phyloP scores from a whole-genome alignment of 139 green algal genomes.

The Tetratostichococcus sp. region DNA sequence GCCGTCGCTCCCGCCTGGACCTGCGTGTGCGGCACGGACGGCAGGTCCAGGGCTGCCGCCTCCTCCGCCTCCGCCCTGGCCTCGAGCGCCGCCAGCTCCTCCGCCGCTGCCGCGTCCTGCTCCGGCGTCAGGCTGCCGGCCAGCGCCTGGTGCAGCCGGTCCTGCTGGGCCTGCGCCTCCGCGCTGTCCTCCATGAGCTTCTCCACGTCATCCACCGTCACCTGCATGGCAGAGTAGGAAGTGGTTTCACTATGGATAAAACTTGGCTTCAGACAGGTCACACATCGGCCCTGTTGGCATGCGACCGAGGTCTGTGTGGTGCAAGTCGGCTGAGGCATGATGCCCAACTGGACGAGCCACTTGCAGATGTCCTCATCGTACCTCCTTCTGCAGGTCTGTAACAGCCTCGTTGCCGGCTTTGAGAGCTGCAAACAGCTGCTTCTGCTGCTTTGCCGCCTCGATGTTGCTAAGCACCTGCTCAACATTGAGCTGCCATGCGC shows the following conservation, averaged over 20 bases:
- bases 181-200: constrained; percentile 70
- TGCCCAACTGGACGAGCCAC: no score
- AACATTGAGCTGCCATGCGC: constrained; percentile 61
- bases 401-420: constrained; percentile 66
- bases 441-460: constrained; percentile 66
- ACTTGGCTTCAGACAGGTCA: no score
- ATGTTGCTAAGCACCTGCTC: constrained; percentile 74
- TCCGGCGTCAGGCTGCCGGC: constrained; percentile 11
- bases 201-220: constrained; percentile 78
- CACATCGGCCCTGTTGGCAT: no score
- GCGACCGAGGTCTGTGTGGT: no score
- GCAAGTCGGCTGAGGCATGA: no score
- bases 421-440: constrained; percentile 62
- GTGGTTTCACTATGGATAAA: no score
- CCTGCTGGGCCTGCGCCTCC: constrained; percentile 57
- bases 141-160: constrained; percentile 31
- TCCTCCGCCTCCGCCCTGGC: constrained; percentile 25
- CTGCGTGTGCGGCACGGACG: neutral
- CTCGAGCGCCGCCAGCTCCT: constrained; percentile 48
- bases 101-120: constrained; percentile 30
- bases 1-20: no score
- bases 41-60: neutral
- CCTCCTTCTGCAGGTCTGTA: constrained; percentile 66
- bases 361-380: no score
- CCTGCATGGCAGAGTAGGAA: no score